Base-by-base conservation (phyloP, 768 basidiomycete species). In the Suillus tomentosus region DNA sequence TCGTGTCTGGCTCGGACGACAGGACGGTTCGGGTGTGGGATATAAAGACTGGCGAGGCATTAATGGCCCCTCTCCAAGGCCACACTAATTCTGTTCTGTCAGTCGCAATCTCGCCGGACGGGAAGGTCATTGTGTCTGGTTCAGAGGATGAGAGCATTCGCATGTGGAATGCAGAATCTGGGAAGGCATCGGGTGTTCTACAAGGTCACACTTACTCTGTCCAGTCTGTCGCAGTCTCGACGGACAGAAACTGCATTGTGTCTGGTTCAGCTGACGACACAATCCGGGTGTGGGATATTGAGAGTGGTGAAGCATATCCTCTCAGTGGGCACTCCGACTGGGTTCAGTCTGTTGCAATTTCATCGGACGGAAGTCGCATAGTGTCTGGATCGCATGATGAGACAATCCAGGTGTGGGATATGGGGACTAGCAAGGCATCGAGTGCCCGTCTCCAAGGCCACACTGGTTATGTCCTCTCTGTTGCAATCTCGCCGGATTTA, bases 71-170 rank as follows among this genome's bases (percentile, higher is more conserved):
- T 13, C n/a, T 22, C n/a, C 4, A 13, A 22, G 10, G n/a, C 0
- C n/a, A 47, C 47, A 13, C n/a, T 3, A 0, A 1, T 0, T 47
- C 2, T 13, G 47, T 22, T 47, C 11, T 3, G 10, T 47, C 47
- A 6, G n/a, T 54, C 2, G 50, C 39, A 31, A 31, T 62, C 7
- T 62, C 31, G 1, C 7, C 17, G 9, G 53, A 62, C 1, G 54
- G 61, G 17, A 27, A 6, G 3, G 3, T 36, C 15, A 45, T 68
- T 17, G 62, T 64, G 24, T 67, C 66, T 19, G 62, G 56, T 53
- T 67, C 67, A n/a, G 34, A 0, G 1, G 67, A 68, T 8, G 10
- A 14, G 47, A 48, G 22, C 47, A 24, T 22, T 8, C 22, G 3
- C 9, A 10, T 45, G 43, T 45, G 43, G 43, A 10, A 45, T 45